Evolutionary conservation across 2,329 filamentous ascomycete species (phyloP).

Genomic region (Fusarium chuoi): DNA sequence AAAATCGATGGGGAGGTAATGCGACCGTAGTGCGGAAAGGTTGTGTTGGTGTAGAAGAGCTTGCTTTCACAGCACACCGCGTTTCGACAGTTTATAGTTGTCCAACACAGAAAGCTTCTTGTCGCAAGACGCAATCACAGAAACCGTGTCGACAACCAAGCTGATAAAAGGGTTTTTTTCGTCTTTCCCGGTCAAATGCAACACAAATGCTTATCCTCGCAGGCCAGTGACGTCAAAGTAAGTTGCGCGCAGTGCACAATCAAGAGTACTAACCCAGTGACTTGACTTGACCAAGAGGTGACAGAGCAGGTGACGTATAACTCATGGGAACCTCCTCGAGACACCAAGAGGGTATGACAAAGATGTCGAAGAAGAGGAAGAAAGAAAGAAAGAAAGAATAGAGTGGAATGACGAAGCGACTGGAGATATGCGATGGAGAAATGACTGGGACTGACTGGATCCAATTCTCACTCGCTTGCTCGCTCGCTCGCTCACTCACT

Average conservation of each 20-base stretch:
- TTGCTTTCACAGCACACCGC: slow-evolving; percentile 10
- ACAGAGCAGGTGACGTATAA: slow-evolving; percentile 9
- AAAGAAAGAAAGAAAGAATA: neutral
- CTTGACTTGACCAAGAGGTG: slow-evolving; percentile 25
- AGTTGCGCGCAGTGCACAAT: slow-evolving; percentile 12
- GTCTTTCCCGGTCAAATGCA: slow-evolving; percentile 3
- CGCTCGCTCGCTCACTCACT: neutral
- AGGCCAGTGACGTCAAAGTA: slow-evolving; percentile 31
- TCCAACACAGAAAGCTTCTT: slow-evolving; percentile 12
- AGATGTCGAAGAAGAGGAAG: neutral
- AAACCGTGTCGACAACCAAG: neutral
- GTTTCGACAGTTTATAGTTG: slow-evolving; percentile 15
- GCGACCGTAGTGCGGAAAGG: slow-evolving; percentile 1
- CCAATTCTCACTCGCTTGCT: slow-evolving; percentile 1
- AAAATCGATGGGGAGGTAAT: neutral
- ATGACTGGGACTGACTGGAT: slow-evolving; percentile 13
- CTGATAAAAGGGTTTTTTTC: neutral
- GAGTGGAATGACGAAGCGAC: slow-evolving; percentile 6
- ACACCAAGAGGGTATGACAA: slow-evolving; percentile 1
- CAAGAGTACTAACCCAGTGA: slow-evolving; percentile 32
- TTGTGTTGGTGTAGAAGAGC: slow-evolving; percentile 3
- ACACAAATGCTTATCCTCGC: slow-evolving; percentile 3
- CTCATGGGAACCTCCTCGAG: slow-evolving; percentile 12
- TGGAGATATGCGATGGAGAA: slow-evolving; percentile 20
- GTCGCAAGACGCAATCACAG: neutral